These are phyloP conservation scores for Suillus luteus DNA, from an alignment of 768 basidiomycete genomes.

Conservation along the genomic window DNA sequence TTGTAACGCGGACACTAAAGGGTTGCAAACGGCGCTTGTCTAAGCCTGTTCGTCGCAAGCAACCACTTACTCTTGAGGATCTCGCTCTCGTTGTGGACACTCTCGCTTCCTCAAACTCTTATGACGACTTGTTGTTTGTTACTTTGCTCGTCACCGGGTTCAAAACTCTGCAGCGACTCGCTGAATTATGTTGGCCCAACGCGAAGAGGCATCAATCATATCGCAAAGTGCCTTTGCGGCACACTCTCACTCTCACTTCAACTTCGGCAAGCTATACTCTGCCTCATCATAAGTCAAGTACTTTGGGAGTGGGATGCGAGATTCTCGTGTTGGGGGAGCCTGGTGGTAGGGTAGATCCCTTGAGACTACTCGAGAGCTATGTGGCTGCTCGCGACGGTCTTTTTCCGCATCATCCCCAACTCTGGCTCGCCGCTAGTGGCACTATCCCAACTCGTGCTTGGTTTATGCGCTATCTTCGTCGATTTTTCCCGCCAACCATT, in stretches of 20 bases:
- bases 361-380: slow-evolving; percentile 23
- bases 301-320: slow-evolving; percentile 22
- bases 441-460: slow-evolving; percentile 35
- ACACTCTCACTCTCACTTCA: slow-evolving; percentile 10
- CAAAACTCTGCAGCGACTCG: slow-evolving; percentile 28
- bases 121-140: slow-evolving; percentile 32
- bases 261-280: slow-evolving; percentile 26
- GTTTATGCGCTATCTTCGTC: slow-evolving; percentile 34
- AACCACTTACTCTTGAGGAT: background rate
- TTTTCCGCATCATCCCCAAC: slow-evolving; percentile 30
- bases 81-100: background rate
- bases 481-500: slow-evolving; percentile 26
- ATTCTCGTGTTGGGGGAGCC: slow-evolving; percentile 1
- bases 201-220: background rate
- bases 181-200: slow-evolving; percentile 33
- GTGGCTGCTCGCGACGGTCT: slow-evolving; percentile 27
- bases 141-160: slow-evolving; percentile 30
- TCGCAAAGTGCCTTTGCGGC: slow-evolving; percentile 22
- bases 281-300: slow-evolving; percentile 42
- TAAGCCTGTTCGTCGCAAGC: background rate
- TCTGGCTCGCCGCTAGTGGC: slow-evolving; percentile 38
- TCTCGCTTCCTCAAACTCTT: background rate
- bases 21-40: background rate
- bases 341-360: slow-evolving; percentile 7
- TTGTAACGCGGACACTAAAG: background rate